Conservation (phyloP, 192 early-diverging fungal species). For the Coemansia sp. region DNA sequence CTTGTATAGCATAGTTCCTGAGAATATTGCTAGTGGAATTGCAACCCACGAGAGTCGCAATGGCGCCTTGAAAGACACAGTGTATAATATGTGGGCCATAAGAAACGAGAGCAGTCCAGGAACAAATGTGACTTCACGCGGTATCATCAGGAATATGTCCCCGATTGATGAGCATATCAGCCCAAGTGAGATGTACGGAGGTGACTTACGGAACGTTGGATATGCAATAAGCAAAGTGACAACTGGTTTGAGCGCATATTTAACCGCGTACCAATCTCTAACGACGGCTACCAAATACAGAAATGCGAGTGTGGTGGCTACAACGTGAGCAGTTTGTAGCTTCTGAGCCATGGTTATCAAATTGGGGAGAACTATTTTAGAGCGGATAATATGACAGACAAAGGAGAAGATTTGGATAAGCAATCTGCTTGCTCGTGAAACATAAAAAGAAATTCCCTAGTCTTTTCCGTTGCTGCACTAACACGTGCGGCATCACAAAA, state of each 20-base stretch:
- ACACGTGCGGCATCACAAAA: background rate
- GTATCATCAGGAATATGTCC: constrained; percentile 39
- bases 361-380: background rate
- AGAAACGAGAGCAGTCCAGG: constrained; percentile 43
- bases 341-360: background rate
- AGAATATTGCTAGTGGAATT: constrained; percentile 21
- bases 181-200: constrained; percentile 17
- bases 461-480: background rate
- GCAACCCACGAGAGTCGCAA: constrained; percentile 23
- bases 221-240: constrained; percentile 36
- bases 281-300: constrained; percentile 27
- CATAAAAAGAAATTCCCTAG: background rate
- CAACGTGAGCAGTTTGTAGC: constrained; percentile 6
- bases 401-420: background rate
- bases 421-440: background rate
- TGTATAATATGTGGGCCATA: constrained; percentile 35
- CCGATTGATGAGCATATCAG: constrained; percentile 35
- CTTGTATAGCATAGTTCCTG: constrained; percentile 16
- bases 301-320: constrained; percentile 11
- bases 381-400: background rate
- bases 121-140: constrained; percentile 33
- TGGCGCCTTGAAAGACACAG: constrained; percentile 14
- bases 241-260: constrained; percentile 42
- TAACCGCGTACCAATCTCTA: constrained; percentile 13
- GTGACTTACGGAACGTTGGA: constrained; percentile 9